phyloP scores from a whole-genome alignment of 2,329 filamentous ascomycete species.

The Monilinia fructicola region DNA sequence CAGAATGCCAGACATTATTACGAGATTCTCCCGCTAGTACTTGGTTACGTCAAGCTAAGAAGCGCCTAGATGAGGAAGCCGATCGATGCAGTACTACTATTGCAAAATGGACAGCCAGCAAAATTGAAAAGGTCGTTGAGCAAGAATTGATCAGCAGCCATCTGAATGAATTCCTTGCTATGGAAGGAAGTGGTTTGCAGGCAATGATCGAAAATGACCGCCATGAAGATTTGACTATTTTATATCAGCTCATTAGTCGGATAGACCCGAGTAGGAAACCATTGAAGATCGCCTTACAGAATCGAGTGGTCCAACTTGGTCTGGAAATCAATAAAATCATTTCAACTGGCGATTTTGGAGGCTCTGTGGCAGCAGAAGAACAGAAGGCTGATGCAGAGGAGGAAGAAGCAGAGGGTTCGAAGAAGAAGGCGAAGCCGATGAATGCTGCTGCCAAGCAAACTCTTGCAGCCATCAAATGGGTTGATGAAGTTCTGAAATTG shows the following conservation, averaged over 20 bases:
- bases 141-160: constrained; percentile 75
- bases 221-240: constrained; percentile 70
- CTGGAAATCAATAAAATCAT: constrained; percentile 74
- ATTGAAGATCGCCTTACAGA: constrained; percentile 69
- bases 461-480: constrained; percentile 87
- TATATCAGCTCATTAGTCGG: constrained; percentile 76
- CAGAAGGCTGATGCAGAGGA: constrained; percentile 47
- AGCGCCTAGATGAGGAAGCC: constrained; percentile 75
- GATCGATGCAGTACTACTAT: constrained; percentile 82
- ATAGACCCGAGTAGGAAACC: constrained; percentile 73
- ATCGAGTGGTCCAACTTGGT: constrained; percentile 76
- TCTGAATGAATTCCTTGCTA: constrained; percentile 75
- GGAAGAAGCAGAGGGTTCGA: constrained; percentile 41
- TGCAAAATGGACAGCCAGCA: constrained; percentile 67
- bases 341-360: constrained; percentile 55
- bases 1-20: constrained; percentile 73
- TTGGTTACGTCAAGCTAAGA: constrained; percentile 76
- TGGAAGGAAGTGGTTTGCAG: constrained; percentile 80
- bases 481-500: constrained; percentile 80
- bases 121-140: constrained; percentile 76
- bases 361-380: constrained; percentile 35
- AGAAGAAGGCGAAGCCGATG: constrained; percentile 50
- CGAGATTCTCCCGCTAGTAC: constrained; percentile 75
- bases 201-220: constrained; percentile 92
- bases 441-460: constrained; percentile 74